Percentiles rank a stretch among this genome's conserved stretches.
Conservation (phyloP, 176 grass and related monocot genomes). For the Hordeum vulgare region DNA sequence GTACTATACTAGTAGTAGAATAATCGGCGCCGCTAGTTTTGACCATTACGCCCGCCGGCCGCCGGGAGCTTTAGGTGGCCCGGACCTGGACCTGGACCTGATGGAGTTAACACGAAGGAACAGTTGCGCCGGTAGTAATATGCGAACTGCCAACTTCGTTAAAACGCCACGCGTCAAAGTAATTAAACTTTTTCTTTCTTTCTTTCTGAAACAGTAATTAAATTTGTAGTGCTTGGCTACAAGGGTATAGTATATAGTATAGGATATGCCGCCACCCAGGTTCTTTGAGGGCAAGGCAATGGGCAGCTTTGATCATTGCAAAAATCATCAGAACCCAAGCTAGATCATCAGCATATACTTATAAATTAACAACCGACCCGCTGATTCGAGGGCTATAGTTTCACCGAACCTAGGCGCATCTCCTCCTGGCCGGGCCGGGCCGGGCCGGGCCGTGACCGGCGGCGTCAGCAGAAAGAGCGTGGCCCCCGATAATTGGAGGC, state of each 20-base stretch:
- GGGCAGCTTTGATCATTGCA: background rate
- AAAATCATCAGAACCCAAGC: background rate
- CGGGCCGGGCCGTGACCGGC: background rate
- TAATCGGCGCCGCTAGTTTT: conserved; percentile 18
- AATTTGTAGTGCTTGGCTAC: too few relatives aligned
- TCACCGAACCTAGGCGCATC: conserved; percentile 13
- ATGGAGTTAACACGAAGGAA: background rate
- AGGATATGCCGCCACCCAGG: background rate
- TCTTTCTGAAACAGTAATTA: too few relatives aligned
- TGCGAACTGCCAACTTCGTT: background rate
- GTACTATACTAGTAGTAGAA: background rate
- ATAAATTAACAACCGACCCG: background rate
- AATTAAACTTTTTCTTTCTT: background rate
- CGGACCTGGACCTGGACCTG: background rate
- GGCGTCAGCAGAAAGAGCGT: conserved; percentile 3
- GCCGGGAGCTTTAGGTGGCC: background rate
- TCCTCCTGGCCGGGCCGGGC: too few relatives aligned
- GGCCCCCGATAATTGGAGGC: conserved; percentile 26
- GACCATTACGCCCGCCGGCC: background rate
- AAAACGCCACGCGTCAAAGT: background rate
- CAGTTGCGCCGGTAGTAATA: background rate
- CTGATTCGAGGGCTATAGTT: background rate
- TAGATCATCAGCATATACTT: too few relatives aligned
- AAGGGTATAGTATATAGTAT: too few relatives aligned
- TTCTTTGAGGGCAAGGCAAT: background rate